Evolutionary conservation across 2,329 filamentous ascomycete genomes (phyloP).

Genomic region (Fusarium zealandicum): DNA sequence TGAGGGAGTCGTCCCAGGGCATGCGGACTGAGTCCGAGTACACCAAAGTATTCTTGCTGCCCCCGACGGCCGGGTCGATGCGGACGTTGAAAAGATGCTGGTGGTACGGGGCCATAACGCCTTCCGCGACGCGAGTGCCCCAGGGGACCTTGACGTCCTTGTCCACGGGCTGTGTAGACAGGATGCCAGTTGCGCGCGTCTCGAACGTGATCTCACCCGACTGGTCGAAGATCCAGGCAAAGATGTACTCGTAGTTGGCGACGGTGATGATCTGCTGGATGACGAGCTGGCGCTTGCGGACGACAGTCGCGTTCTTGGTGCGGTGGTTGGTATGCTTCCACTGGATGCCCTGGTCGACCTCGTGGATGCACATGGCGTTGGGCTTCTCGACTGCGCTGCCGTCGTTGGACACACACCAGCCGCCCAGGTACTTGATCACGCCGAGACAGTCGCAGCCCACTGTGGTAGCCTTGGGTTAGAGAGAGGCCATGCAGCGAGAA

Average conservation of each 20-base stretch:
- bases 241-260: slow-evolving; percentile 72
- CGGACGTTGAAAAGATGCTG: slow-evolving; percentile 73
- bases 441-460: slow-evolving; percentile 76
- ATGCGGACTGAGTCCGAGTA: slow-evolving; percentile 49
- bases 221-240: slow-evolving; percentile 64
- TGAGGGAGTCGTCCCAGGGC: slow-evolving; percentile 56
- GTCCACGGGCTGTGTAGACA: no score
- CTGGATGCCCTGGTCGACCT: slow-evolving; percentile 72
- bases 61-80: slow-evolving; percentile 69
- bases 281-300: slow-evolving; percentile 67
- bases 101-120: slow-evolving; percentile 71
- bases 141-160: slow-evolving; percentile 67
- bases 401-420: slow-evolving; percentile 59
- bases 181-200: slow-evolving; percentile 70
- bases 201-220: slow-evolving; percentile 68
- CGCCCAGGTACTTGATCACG: no score
- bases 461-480: no score
- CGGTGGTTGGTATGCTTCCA: slow-evolving; percentile 77
- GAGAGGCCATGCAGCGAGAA: no score
- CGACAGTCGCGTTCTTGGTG: slow-evolving; percentile 65
- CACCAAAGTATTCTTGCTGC: slow-evolving; percentile 54
- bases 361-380: slow-evolving; percentile 73
- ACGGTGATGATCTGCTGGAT: slow-evolving; percentile 73
- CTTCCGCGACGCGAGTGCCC: slow-evolving; percentile 68
- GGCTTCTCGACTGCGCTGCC: slow-evolving; percentile 60